These are phyloP conservation scores for Boeremia lycopersici DNA, from an alignment of 2,329 filamentous ascomycete genomes.

Conservation along the genomic window DNA sequence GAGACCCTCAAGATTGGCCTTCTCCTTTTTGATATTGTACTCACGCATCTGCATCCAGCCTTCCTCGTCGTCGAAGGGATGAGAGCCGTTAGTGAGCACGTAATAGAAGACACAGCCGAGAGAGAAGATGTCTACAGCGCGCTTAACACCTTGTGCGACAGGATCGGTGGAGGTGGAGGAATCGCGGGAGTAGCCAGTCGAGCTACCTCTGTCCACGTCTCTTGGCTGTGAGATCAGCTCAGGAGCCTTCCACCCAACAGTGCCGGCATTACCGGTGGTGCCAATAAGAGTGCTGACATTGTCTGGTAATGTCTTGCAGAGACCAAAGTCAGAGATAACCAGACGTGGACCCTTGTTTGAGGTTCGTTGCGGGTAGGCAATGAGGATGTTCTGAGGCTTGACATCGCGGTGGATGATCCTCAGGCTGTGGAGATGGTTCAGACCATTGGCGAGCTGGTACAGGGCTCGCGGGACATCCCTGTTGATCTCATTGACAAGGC, in stretches of 20 bases:
- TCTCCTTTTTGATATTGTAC: conserved; percentile 93
- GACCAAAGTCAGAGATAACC: conserved; percentile 94
- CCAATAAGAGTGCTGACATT: conserved; percentile 94
- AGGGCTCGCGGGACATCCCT: conserved; percentile 79
- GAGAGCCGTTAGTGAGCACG: conserved; percentile 88
- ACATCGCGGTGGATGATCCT: conserved; percentile 96
- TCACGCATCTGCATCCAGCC: conserved; percentile 85
- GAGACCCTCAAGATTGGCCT: conserved; percentile 72
- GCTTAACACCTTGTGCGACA: conserved; percentile 77
- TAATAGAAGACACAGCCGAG: conserved; percentile 98
- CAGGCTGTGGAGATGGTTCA: conserved; percentile 86
- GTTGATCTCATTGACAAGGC: conserved; percentile 74
- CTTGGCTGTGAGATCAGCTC: conserved; percentile 75
- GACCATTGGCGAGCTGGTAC: conserved; percentile 86
- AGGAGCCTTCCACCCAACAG: conserved; percentile 94
- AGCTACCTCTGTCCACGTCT: conserved; percentile 50
- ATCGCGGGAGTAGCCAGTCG: conserved; percentile 51
- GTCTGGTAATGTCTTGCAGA: conserved; percentile 95
- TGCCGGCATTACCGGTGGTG: conserved; percentile 92
- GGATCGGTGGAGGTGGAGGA: conserved; percentile 49
- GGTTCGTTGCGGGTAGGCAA: conserved; percentile 71
- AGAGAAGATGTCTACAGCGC: conserved; percentile 97
- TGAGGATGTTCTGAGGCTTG: conserved; percentile 96
- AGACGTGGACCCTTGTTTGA: conserved; percentile 76
- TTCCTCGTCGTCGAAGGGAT: conserved; percentile 93